Base-by-base conservation (phyloP, 257 asterid species). In the Solanum clarkiae region DNA sequence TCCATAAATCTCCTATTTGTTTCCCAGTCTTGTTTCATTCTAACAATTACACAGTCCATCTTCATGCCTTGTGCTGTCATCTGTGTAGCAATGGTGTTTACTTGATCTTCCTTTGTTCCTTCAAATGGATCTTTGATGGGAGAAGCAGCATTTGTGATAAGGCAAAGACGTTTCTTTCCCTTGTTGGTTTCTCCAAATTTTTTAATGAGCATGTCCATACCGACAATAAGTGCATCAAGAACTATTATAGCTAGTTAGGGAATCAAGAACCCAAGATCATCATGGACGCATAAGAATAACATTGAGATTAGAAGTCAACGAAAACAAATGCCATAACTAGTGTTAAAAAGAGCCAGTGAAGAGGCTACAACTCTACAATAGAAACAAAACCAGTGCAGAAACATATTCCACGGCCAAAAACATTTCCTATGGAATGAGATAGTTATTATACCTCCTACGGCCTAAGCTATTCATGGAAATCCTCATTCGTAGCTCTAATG, bases 71-170 rank as follows among this genome's bases (percentile, higher is more conserved):
- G 91, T 32, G 90, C 84, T 85, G 36, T 84, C 98, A 97, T 92
- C 92, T 95, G 98, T 57, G 88, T 85, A 80, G 97, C 97, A 91
- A 97, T 90, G 85, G 96, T 93, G 90, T 88, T 93, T 82, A 97
- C 97, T 91, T 97, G 98, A 85, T 94, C 98, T 91, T 95, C 97
- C 92, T 97, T 95, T 26, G 98, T 92, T 93, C 98, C 99, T 88
- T 92, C 96, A 24, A 65, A 88, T 55, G 99, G 96, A 87, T 91
- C 92, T 92, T 94, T 95, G 88, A 91, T 91, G 29, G 96, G 97
- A 84, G 93, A 91, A 86, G 80, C 81, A 18, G 96, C 97, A 92
- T 91, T 90, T 51, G 98, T 97, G 74, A 95, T 91, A 86, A 97
- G 98, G 85, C 97, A 95, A 62, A 97, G 62, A 17, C 97, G 98